phyloP scores from a whole-genome alignment of 1,284 basidiomycete species.

The Hypsizygus ulmarius region DNA sequence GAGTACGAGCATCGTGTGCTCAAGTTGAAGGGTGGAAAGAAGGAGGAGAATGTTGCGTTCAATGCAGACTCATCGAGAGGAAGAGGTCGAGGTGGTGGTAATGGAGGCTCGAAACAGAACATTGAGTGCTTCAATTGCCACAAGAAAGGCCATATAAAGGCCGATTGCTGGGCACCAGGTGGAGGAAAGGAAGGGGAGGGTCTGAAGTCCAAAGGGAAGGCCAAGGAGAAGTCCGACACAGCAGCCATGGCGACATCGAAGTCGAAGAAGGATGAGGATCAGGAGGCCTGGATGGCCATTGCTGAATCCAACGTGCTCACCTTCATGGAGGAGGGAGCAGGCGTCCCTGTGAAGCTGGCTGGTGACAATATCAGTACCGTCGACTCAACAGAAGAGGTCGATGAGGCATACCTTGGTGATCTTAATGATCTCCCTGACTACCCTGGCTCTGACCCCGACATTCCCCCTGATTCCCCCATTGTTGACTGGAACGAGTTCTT shows the following conservation, averaged over 20 bases:
- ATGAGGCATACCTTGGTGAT: no score
- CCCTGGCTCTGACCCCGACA: no score
- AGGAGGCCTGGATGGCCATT: no score
- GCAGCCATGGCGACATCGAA: background rate
- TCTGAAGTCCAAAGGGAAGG: constrained; percentile 14
- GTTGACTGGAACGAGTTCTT: no score
- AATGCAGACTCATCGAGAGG: constrained; percentile 16
- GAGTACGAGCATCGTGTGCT: constrained; percentile 21
- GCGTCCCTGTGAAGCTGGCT: no score
- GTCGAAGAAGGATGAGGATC: no score
- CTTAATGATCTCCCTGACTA: no score
- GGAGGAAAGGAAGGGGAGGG: constrained; percentile 26
- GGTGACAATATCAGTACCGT: no score
- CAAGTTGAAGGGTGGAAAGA: constrained; percentile 15
- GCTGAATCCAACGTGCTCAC: no score
- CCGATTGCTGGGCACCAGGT: constrained; percentile 24
- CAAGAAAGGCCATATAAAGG: constrained; percentile 20
- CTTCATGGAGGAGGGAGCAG: no score
- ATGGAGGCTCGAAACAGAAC: constrained; percentile 15
- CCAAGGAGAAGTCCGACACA: constrained; percentile 14
- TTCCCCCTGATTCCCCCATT: no score
- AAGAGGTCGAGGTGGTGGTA: constrained; percentile 3
- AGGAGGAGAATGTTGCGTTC: constrained; percentile 23
- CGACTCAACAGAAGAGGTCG: no score
- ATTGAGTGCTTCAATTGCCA: constrained; percentile 24